Conservation (phyloP, 2,329 filamentous ascomycete genomes). For the Trichoderma brevicompactum region DNA sequence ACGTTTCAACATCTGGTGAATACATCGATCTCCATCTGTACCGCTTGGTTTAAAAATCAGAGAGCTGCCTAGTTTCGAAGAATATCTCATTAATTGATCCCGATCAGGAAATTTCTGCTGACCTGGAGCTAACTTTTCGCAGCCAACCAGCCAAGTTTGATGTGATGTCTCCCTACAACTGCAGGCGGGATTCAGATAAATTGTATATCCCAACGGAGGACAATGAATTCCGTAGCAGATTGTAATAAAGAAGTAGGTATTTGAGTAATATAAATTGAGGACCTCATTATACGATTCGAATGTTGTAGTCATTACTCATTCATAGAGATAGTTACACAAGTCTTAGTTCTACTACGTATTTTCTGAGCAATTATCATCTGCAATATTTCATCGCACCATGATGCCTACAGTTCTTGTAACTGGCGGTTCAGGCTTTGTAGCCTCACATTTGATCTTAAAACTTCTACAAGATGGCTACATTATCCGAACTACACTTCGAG, state of each 20-base stretch:
- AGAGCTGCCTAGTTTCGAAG: not conserved
- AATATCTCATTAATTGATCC: not conserved
- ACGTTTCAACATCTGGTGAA: too few relatives aligned
- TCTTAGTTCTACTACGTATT: not conserved
- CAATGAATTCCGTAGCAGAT: not conserved
- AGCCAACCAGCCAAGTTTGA: not conserved
- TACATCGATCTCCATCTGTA: not conserved
- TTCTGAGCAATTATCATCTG: not conserved
- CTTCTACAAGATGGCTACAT: constrained; percentile 32
- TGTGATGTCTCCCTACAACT: not conserved
- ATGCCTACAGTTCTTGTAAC: constrained; percentile 32
- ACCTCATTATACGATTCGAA: not conserved
- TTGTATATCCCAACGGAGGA: not conserved
- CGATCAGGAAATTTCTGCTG: constrained; percentile 30
- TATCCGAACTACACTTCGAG: constrained; percentile 33
- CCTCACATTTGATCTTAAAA: constrained; percentile 33
- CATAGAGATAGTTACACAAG: not conserved
- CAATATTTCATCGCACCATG: too few relatives aligned
- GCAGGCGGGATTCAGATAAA: not conserved
- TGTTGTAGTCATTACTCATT: not conserved
- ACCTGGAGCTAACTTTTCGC: not conserved
- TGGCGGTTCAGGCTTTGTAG: constrained; percentile 36
- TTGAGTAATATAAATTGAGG: not conserved
- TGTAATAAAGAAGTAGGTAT: not conserved
- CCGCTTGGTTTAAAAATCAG: not conserved